phyloP scores from a whole-genome alignment of 2,329 filamentous ascomycete genomes.

The Exserohilum turcica region DNA sequence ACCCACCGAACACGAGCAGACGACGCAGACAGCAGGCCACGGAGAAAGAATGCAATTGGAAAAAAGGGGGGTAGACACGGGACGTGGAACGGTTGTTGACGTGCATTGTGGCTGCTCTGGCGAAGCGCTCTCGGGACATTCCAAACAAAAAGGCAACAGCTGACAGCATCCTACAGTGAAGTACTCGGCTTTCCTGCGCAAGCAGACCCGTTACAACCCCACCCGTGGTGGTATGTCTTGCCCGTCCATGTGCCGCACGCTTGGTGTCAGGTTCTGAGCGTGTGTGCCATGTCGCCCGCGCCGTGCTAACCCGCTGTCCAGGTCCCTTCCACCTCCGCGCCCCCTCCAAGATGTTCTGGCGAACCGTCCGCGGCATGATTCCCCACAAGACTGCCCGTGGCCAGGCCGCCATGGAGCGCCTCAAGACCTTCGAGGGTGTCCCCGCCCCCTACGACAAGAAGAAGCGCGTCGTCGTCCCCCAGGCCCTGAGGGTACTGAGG shows the following conservation, averaged over 20 bases:
- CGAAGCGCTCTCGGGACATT: slow-evolving; percentile 9
- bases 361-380: slow-evolving; percentile 99
- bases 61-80: background rate
- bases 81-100: background rate
- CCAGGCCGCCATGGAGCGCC: slow-evolving; percentile 93
- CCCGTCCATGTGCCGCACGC: background rate
- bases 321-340: slow-evolving; percentile 99
- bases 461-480: slow-evolving; percentile 99
- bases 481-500: slow-evolving; percentile 94
- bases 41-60: slow-evolving; percentile 11
- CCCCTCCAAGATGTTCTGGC: slow-evolving; percentile 99
- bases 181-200: slow-evolving; percentile 99
- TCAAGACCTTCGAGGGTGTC: slow-evolving; percentile 99
- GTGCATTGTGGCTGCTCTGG: slow-evolving; percentile 18
- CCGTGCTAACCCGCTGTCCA: slow-evolving; percentile 48
- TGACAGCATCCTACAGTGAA: slow-evolving; percentile 73
- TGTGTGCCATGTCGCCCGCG: background rate
- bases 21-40: slow-evolving; percentile 23
- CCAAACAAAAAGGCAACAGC: slow-evolving; percentile 23
- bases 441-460: slow-evolving; percentile 99
- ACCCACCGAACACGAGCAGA: slow-evolving; percentile 21
- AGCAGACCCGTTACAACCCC: slow-evolving; percentile 99
- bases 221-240: slow-evolving; percentile 84
- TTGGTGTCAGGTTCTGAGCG: background rate
- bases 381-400: slow-evolving; percentile 99